A percentile compares a stretch with the other conserved stretches of the same genome.
Conservation (phyloP, 1,139 yeast genomes). For the Pichia cactophila region DNA sequence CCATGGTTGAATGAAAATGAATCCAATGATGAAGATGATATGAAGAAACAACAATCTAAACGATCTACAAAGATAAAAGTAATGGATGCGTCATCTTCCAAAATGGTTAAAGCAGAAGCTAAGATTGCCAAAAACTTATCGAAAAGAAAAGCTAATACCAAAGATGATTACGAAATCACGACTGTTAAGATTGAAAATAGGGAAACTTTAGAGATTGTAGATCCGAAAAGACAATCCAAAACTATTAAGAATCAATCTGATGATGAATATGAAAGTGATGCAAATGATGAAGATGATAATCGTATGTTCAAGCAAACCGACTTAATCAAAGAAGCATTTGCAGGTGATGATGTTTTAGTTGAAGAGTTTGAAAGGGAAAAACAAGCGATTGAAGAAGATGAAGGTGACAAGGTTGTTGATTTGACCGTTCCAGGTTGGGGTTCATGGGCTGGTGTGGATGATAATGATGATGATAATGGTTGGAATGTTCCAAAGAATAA, state of each 20-base stretch:
- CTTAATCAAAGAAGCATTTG: constrained; percentile 80
- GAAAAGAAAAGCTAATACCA: constrained; percentile 27
- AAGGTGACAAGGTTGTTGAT: constrained; percentile 83
- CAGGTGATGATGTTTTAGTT: constrained; percentile 82
- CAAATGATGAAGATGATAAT: constrained; percentile 31
- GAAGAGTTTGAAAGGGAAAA: constrained; percentile 71
- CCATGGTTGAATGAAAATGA: constrained; percentile 28
- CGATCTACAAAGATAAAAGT: constrained; percentile 45
- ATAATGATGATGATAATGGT: constrained; percentile 31
- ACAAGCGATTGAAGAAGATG: constrained; percentile 57
- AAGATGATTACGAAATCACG: constrained; percentile 20
- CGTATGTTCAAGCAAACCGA: constrained; percentile 70
- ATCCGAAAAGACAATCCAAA: constrained; percentile 14
- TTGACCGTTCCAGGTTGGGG: constrained; percentile 95
- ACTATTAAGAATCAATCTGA: constrained; percentile 15
- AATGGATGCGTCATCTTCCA: constrained; percentile 47
- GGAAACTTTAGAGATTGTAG: constrained; percentile 32
- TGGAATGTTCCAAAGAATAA: constrained; percentile 33
- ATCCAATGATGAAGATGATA: constrained; percentile 12
- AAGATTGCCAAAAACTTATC: constrained; percentile 37
- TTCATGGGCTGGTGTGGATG: constrained; percentile 57
- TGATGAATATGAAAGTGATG: constrained; percentile 31
- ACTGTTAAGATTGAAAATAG: constrained; percentile 42
- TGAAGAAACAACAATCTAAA: constrained; percentile 17
- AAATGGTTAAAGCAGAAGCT: constrained; percentile 45